Conservation (phyloP, 2,329 filamentous ascomycete genomes). For the Xylariaceae sp. region DNA sequence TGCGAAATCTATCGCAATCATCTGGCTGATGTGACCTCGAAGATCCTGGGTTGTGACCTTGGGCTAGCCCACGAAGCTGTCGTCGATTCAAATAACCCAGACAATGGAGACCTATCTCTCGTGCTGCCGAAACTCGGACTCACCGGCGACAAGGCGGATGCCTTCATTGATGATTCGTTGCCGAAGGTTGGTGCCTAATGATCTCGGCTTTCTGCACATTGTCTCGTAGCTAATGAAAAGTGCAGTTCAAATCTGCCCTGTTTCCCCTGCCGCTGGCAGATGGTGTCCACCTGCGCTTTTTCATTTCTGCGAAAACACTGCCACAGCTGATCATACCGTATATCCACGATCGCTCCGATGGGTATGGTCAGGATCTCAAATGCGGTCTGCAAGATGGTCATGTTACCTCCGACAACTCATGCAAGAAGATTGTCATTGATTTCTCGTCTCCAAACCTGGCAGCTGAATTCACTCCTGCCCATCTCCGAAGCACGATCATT, state of each 20-base stretch:
- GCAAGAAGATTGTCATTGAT: constrained; percentile 57
- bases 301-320: constrained; percentile 58
- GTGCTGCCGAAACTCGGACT: constrained; percentile 30
- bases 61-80: constrained; percentile 29
- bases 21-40: constrained; percentile 22
- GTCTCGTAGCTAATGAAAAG: neutral
- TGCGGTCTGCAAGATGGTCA: constrained; percentile 20
- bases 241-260: constrained; percentile 34
- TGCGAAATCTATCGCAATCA: constrained; percentile 31
- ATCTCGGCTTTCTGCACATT: neutral
- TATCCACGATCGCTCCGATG: constrained; percentile 51
- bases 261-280: constrained; percentile 51
- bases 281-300: constrained; percentile 61
- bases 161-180: constrained; percentile 16
- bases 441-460: constrained; percentile 74
- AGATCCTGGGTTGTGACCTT: constrained; percentile 19
- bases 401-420: constrained; percentile 8
- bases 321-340: constrained; percentile 54
- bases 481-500: constrained; percentile 67
- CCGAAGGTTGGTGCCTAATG: constrained; percentile 13
- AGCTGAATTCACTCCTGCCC: constrained; percentile 66
- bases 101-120: constrained; percentile 30
- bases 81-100: constrained; percentile 22
- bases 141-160: constrained; percentile 15
- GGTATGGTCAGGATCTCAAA: constrained; percentile 58